These are phyloP conservation scores for Ogataea zsoltii DNA, from an alignment of 805 yeast genomes.

Conservation along the genomic window DNA sequence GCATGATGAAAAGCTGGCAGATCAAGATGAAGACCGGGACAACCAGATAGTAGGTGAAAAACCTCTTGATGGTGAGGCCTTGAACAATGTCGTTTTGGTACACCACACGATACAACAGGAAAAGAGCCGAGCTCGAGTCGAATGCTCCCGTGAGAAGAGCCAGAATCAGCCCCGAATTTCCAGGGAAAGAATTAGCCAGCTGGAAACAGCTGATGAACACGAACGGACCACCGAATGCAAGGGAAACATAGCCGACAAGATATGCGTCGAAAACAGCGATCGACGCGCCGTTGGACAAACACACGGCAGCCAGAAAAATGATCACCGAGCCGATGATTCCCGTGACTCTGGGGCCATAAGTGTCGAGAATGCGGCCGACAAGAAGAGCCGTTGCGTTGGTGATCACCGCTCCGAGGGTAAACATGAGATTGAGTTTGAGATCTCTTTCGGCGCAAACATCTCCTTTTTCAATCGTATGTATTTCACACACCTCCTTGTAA, in stretches of 20 bases:
- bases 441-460: conserved; percentile 72
- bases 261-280: conserved; percentile 56
- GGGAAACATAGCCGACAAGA: conserved; percentile 66
- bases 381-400: conserved; percentile 82
- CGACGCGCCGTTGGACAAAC: conserved; percentile 26
- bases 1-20: conserved; percentile 82
- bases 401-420: conserved; percentile 82
- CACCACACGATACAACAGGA: conserved; percentile 66
- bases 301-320: conserved; percentile 54
- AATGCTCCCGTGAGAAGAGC: conserved; percentile 92
- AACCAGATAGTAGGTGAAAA: conserved; percentile 65
- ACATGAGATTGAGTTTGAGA: conserved; percentile 74
- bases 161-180: conserved; percentile 73
- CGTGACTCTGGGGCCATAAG: conserved; percentile 76
- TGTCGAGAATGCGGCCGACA: conserved; percentile 79
- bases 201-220: conserved; percentile 90
- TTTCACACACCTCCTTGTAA: conserved; percentile 60
- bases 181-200: conserved; percentile 83
- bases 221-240: conserved; percentile 94
- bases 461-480: conserved; percentile 5
- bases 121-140: conserved; percentile 89
- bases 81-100: conserved; percentile 47
- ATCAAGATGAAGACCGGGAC: conserved; percentile 78
- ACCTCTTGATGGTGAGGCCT: conserved; percentile 48
- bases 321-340: conserved; percentile 72